Conservation (phyloP, 2,329 filamentous ascomycete species). For the Didymella arachidicola region DNA sequence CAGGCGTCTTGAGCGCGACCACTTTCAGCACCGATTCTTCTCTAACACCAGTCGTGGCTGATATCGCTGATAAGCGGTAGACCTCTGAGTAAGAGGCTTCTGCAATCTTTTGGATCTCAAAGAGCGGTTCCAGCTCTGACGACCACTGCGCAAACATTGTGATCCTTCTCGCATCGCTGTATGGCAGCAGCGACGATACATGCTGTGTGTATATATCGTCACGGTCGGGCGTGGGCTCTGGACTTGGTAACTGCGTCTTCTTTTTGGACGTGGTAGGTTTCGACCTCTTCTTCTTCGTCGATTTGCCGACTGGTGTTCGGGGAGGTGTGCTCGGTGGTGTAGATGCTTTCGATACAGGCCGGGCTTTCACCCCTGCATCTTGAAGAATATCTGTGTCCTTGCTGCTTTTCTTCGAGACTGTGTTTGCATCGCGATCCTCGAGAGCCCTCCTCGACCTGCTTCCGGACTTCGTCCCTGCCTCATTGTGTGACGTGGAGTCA, state of each 20-base stretch:
- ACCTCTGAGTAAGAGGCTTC: constrained; percentile 73
- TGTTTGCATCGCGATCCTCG: constrained; percentile 24
- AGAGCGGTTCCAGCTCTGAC: constrained; percentile 51
- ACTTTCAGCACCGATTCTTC: constrained; percentile 60
- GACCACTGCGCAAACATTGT: constrained; percentile 54
- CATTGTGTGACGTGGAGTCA: background rate
- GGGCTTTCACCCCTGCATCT: constrained; percentile 1
- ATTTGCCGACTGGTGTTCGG: constrained; percentile 17
- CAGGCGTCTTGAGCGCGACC: constrained; percentile 45
- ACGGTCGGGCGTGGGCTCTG: constrained; percentile 33
- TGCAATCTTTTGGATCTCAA: constrained; percentile 66
- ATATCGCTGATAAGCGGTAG: constrained; percentile 61
- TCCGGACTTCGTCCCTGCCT: constrained; percentile 1
- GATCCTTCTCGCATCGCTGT: constrained; percentile 39
- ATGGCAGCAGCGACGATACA: constrained; percentile 37
- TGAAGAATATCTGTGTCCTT: background rate
- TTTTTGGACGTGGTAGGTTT: constrained; percentile 23
- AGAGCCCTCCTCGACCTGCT: constrained; percentile 19
- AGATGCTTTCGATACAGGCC: background rate
- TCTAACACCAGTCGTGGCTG: constrained; percentile 31
- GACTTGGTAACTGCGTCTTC: constrained; percentile 26
- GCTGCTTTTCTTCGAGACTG: constrained; percentile 4
- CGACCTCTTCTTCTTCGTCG: constrained; percentile 22
- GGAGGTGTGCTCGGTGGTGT: constrained; percentile 3
- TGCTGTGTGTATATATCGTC: constrained; percentile 39